phyloP scores from a whole-genome alignment of 345 rosid species.

The Theobroma cacao region DNA sequence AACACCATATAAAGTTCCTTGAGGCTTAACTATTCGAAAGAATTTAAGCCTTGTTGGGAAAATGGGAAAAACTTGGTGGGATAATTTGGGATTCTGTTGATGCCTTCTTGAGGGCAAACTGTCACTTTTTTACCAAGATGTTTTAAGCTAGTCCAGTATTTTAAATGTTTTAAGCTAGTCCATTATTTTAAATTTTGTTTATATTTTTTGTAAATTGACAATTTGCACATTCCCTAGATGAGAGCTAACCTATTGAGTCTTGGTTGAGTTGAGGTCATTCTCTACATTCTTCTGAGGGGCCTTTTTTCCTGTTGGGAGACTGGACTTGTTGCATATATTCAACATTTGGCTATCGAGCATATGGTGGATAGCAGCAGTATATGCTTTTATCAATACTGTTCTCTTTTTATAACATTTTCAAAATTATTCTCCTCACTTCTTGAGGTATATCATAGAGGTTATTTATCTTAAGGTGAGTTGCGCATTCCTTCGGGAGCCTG shows the following conservation, averaged over 20 bases:
- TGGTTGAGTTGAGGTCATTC: not conserved
- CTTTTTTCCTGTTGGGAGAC: not conserved
- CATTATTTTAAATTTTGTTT: not conserved
- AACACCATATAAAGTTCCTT: not conserved
- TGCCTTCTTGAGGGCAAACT: not conserved
- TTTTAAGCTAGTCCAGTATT: not conserved
- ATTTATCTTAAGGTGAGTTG: not conserved
- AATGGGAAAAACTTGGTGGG: not conserved
- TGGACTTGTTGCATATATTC: constrained; percentile 7
- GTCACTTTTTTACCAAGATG: not conserved
- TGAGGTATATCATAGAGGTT: too few species aligned
- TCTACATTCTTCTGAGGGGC: not conserved
- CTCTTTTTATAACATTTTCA: not conserved
- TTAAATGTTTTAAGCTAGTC: not conserved
- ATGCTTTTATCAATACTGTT: not conserved
- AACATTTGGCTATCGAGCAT: not conserved
- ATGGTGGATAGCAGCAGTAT: not conserved
- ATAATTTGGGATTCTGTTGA: not conserved
- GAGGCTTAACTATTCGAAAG: not conserved
- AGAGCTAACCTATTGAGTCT: not conserved
- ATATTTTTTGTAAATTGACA: not conserved
- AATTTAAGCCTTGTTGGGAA: not conserved
- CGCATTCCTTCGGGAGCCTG: not conserved
- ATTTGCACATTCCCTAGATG: not conserved
- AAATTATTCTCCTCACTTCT: not conserved